Conservation (phyloP, 345 rosid species). For the Pelargonium nanum region DNA sequence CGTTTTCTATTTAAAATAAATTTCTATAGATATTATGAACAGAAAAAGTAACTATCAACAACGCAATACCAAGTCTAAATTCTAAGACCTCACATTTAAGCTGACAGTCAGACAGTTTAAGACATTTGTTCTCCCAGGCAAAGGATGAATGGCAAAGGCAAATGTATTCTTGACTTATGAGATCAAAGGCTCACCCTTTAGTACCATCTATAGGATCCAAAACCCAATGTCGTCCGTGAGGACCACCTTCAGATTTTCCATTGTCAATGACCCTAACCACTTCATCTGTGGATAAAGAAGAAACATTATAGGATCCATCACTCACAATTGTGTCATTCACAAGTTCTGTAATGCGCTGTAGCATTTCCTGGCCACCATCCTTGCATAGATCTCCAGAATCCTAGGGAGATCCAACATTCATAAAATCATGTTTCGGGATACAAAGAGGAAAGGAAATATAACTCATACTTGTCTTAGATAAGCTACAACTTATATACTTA, state of each 20-base stretch:
- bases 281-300: slow-evolving; percentile 51
- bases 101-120: too few relatives aligned
- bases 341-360: slow-evolving; percentile 64
- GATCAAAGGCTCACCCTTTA: slow-evolving; percentile 88
- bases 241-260: slow-evolving; percentile 87
- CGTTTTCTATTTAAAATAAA: too few relatives aligned
- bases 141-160: too few relatives aligned
- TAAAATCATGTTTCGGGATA: slow-evolving; percentile 2
- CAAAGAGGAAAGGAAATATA: too few relatives aligned
- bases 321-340: slow-evolving; percentile 68
- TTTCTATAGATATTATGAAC: too few relatives aligned
- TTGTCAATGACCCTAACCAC: slow-evolving; percentile 62
- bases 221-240: slow-evolving; percentile 88
- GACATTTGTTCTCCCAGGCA: too few relatives aligned
- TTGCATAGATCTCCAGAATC: slow-evolving; percentile 71
- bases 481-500: slow-evolving; percentile 12
- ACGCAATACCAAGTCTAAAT: too few relatives aligned
- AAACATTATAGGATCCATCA: slow-evolving; percentile 40
- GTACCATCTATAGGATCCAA: slow-evolving; percentile 98
- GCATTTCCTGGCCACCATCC: slow-evolving; percentile 48
- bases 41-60: too few relatives aligned
- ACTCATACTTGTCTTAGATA: not conserved
- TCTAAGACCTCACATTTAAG: too few relatives aligned
- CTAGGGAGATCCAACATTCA: slow-evolving; percentile 22
- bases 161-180: too few relatives aligned